Evolutionary conservation across 768 basidiomycete species (phyloP), one percentile per base, ranked within the genome.

Genomic region (Pleurotus tuoliensis): DNA sequence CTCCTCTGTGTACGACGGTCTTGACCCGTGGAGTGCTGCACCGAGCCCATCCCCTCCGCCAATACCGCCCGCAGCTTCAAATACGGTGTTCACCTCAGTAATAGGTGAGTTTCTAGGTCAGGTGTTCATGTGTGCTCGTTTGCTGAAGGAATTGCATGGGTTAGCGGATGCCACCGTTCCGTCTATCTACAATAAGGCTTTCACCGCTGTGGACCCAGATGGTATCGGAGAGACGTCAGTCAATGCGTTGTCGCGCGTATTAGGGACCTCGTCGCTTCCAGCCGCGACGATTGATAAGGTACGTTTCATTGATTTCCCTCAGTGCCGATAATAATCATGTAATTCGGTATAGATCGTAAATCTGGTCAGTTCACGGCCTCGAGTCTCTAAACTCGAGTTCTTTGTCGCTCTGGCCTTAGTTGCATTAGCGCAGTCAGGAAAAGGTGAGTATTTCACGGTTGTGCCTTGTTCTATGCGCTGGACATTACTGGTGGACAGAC

Each of bases 401-500:
- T 95, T 90, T 67, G 90, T 95, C 9, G 91, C 93, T 8, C 71
- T 98, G 22, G 92, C 91, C 9, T 77, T 98, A 12, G 92, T 91
- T 45, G 91, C 92, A 2, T 75, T 96, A 3, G 92, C 91, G 4
- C 94, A 98, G 70, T 74, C 83, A 4, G 87, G 84, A 3, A 86
- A 87, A 81, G 91, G 91, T 89, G 56, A 22, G 71, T 63, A 5
- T 12, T 38, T 27, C 34, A 52, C 7, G 39, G n/a, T 27, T 34
- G 7, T 2, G 34, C 45, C 51, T 59, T 55, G 62, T 56, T 12
- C 44, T 34, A 37, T 52, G 45, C 47, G 15, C 18, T 20, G 2
- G 39, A 53, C 30, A 24, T 24, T 15, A 18, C n/a, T 53, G 5
- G 25, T 52, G 13, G 57, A 2, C 59, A 94, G 90, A 91, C 67